Percentiles rank a stretch among this genome's conserved stretches.
Conservation (phyloP, 129 eudicot genomes). For the Pittosporum tobira region DNA sequence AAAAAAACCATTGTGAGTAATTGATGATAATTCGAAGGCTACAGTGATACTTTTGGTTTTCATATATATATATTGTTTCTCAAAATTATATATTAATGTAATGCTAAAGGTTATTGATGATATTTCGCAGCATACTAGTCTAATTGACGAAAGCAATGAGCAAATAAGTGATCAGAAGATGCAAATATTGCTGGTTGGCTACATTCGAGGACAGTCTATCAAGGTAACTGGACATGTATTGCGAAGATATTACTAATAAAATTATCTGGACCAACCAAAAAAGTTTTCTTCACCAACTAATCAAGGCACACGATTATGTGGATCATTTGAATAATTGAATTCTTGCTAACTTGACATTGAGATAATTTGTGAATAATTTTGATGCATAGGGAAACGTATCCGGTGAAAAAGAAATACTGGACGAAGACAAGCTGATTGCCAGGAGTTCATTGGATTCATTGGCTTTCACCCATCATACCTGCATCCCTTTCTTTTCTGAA, state of each 20-base stretch:
- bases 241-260: background rate
- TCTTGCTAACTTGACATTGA: background rate
- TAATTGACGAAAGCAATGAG: conserved; percentile 25
- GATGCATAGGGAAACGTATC: conserved; percentile 25
- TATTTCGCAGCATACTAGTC: conserved; percentile 35
- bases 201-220: conserved; percentile 41
- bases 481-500: conserved; percentile 19
- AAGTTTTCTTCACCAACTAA: background rate
- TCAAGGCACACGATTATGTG: background rate
- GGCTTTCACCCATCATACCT: conserved; percentile 24
- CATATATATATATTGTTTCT: background rate
- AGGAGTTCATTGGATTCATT: conserved; percentile 33
- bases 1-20: conserved; percentile 50
- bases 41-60: no score
- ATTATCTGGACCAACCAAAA: background rate
- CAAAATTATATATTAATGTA: background rate
- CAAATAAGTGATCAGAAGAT: conserved; percentile 22
- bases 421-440: conserved; percentile 45
- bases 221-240: conserved; percentile 32
- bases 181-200: conserved; percentile 55
- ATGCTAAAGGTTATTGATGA: background rate
- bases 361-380: background rate
- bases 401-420: conserved; percentile 28
- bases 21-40: no score
- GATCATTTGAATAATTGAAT: background rate